Conservation (phyloP, 2,329 filamentous ascomycete species). For the Furcasterigmium sp. region DNA sequence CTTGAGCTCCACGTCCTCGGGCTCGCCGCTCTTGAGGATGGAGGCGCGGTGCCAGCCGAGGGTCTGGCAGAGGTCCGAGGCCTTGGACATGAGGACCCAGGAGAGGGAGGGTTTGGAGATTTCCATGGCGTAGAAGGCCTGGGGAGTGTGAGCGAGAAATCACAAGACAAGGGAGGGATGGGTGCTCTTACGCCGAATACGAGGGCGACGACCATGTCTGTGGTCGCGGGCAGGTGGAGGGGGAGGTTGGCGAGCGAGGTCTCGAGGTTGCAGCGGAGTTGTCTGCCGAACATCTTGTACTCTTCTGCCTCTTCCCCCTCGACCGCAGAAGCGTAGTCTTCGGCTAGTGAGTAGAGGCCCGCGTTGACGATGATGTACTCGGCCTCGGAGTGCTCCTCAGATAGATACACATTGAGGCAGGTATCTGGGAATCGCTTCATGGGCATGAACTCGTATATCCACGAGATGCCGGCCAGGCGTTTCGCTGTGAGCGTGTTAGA, state of each 20-base stretch:
- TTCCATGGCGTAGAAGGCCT: slow-evolving; percentile 25
- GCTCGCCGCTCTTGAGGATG: slow-evolving; percentile 17
- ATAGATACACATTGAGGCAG: slow-evolving; percentile 26
- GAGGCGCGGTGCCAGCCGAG: slow-evolving; percentile 22
- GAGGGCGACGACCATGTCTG: slow-evolving; percentile 17
- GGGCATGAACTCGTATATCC: slow-evolving; percentile 22
- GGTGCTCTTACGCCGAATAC: slow-evolving; percentile 14
- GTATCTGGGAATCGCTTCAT: slow-evolving; percentile 23
- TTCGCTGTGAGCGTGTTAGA: neutral
- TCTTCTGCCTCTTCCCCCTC: slow-evolving; percentile 15
- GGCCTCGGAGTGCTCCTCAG: slow-evolving; percentile 22
- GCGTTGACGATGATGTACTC: slow-evolving; percentile 27
- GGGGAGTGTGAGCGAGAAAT: neutral
- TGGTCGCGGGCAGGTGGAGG: slow-evolving; percentile 23
- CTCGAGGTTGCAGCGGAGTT: slow-evolving; percentile 23
- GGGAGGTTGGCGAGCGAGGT: slow-evolving; percentile 23
- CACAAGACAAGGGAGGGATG: accelerated
- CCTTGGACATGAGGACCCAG: slow-evolving; percentile 24
- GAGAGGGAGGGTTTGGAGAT: slow-evolving; percentile 24
- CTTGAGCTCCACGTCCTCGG: slow-evolving; percentile 23
- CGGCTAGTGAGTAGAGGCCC: slow-evolving; percentile 23
- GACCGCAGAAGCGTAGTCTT: slow-evolving; percentile 13
- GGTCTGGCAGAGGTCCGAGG: slow-evolving; percentile 23
- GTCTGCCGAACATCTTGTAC: slow-evolving; percentile 13
- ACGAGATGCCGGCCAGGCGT: slow-evolving; percentile 14